Percentiles rank a stretch among this genome's conserved stretches.
These are phyloP conservation scores for Candida railenensis DNA, from an alignment of 805 yeast genomes.

Conservation along the genomic window DNA sequence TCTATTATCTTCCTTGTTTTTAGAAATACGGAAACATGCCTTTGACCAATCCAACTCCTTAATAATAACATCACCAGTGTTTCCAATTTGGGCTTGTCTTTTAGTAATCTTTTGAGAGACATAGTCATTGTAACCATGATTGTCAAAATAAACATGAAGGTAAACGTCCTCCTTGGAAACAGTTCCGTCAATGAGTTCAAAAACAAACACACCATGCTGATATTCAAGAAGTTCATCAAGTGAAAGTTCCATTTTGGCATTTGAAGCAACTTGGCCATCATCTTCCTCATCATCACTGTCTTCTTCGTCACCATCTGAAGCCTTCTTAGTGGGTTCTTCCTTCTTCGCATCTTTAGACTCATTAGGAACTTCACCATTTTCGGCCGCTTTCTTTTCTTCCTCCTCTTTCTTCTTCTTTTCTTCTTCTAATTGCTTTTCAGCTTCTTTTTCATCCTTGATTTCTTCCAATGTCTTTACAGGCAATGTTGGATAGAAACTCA, in stretches of 20 bases:
- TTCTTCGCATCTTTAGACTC: conserved; percentile 21
- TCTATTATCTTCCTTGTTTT: conserved; percentile 53
- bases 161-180: conserved; percentile 56
- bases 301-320: conserved; percentile 26
- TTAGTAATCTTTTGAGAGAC: conserved; percentile 54
- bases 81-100: conserved; percentile 29
- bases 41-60: conserved; percentile 77
- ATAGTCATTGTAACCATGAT: conserved; percentile 63
- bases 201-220: conserved; percentile 75
- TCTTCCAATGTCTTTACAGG: conserved; percentile 81
- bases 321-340: conserved; percentile 25
- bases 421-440: conserved; percentile 19
- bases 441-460: conserved; percentile 50
- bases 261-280: conserved; percentile 12
- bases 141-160: conserved; percentile 77
- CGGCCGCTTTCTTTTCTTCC: conserved; percentile 32
- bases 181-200: conserved; percentile 60
- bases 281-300: conserved; percentile 33
- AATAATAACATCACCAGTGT: conserved; percentile 70
- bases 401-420: conserved; percentile 21
- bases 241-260: conserved; percentile 46
- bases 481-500: conserved; percentile 80
- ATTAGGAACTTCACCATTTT: conserved; percentile 15
- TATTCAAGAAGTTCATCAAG: conserved; percentile 56
- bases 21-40: conserved; percentile 59